Percentiles rank a stretch among this genome's conserved stretches.
These are phyloP conservation scores for Solanum hybrid DNA, from an alignment of 305 asterid species.

Conservation along the genomic window DNA sequence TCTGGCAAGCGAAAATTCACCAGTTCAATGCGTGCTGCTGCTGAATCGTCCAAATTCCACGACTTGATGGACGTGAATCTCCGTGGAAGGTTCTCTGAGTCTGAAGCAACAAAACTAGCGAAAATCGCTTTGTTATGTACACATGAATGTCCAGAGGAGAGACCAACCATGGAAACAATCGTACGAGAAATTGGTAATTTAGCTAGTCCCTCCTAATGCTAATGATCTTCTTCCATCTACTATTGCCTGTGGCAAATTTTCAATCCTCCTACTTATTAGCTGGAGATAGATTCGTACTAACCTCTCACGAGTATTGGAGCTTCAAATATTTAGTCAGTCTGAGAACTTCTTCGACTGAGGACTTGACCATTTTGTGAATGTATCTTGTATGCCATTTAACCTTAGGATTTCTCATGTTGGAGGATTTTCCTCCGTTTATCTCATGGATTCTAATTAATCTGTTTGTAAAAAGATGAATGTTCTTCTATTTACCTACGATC, in stretches of 20 bases:
- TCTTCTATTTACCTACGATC: conserved; percentile 26
- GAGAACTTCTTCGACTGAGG: conserved; percentile 4
- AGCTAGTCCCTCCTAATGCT: background rate
- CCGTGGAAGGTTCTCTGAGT: conserved; percentile 35
- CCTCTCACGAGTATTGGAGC: conserved; percentile 12
- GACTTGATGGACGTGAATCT: conserved; percentile 58
- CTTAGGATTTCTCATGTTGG: conserved; percentile 1
- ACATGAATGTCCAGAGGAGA: conserved; percentile 58
- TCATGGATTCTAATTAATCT: background rate
- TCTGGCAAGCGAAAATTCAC: conserved; percentile 50
- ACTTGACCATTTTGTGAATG: conserved; percentile 12
- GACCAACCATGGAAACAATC: conserved; percentile 54
- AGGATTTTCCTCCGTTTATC: background rate
- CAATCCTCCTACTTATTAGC: conserved; percentile 3
- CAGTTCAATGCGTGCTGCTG: conserved; percentile 37
- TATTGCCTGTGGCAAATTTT: background rate
- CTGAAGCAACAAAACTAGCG: conserved; percentile 42
- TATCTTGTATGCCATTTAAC: conserved; percentile 8
- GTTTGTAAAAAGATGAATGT: conserved; percentile 10
- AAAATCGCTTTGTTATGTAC: conserved; percentile 58
- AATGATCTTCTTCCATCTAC: background rate
- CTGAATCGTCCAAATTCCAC: conserved; percentile 34
- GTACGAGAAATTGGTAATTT: conserved; percentile 29
- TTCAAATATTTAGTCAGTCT: background rate
- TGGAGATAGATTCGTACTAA: conserved; percentile 26